These are phyloP conservation scores for Clavaria fumosa DNA, from an alignment of 768 basidiomycete species.

Conservation along the genomic window DNA sequence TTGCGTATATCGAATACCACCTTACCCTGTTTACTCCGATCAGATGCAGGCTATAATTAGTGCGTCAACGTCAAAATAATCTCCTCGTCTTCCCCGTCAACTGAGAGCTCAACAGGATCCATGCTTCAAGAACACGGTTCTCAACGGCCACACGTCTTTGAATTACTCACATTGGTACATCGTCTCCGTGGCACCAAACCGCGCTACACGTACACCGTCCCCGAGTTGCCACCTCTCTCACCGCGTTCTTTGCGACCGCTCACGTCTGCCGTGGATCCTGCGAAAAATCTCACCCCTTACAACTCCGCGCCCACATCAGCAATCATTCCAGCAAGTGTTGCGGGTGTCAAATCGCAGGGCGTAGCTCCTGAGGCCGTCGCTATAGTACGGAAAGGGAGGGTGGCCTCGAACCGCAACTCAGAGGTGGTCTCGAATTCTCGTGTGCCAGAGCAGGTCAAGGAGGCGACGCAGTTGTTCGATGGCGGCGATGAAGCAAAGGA, in stretches of 20 bases:
- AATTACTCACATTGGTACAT: conserved; percentile 73
- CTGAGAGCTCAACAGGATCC: conserved; percentile 35
- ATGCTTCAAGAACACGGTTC: conserved; percentile 88
- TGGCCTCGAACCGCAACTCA: conserved; percentile 22
- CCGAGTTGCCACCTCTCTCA: conserved; percentile 30
- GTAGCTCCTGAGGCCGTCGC: conserved; percentile 68
- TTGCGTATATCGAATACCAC: conserved; percentile 85
- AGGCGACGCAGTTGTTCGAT: neutral
- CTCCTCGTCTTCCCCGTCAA: conserved; percentile 1
- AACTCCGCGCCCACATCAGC: conserved; percentile 7
- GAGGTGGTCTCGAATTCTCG: too few relatives aligned
- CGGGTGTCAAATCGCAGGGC: conserved; percentile 56
- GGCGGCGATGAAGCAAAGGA: neutral
- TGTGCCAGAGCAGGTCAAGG: neutral
- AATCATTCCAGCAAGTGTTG: too few relatives aligned
- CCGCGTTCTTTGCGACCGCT: conserved; percentile 17
- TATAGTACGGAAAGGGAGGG: conserved; percentile 63
- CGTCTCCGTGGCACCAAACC: conserved; percentile 78
- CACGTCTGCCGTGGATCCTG: conserved; percentile 18
- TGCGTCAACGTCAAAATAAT: too few relatives aligned
- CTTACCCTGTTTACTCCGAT: conserved; percentile 75
- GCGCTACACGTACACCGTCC: conserved; percentile 51
- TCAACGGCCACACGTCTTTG: conserved; percentile 78
- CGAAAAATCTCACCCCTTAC: neutral
- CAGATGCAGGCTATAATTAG: conserved; percentile 76